Percentiles rank a stretch among this genome's conserved stretches.
Conservation (phyloP, 176 grass and related monocot genomes). For the Juncus inflexus region DNA sequence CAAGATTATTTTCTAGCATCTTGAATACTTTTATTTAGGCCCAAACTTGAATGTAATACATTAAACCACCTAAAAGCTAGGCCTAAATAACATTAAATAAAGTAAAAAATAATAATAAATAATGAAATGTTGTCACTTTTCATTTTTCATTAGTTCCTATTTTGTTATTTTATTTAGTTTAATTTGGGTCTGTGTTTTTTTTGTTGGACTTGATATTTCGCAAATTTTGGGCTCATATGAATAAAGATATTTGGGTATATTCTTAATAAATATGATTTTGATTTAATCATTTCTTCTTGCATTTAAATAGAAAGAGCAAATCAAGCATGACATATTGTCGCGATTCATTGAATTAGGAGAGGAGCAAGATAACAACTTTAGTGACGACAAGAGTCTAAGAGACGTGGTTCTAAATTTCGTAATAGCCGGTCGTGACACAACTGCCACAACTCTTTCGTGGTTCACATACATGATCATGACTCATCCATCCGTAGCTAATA, state of each 20-base stretch:
- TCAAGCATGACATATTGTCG: conserved; percentile 92
- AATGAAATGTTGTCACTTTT: no score
- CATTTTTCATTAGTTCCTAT: no score
- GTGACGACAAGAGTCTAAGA: conserved; percentile 78
- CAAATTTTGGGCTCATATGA: no score
- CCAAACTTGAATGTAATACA: no score
- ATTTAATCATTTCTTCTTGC: conserved; percentile 1
- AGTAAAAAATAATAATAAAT: no score
- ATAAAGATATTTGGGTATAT: not conserved
- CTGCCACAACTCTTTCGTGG: conserved; percentile 89
- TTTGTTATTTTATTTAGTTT: no score
- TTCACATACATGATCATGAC: conserved; percentile 85
- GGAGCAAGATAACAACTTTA: conserved; percentile 32
- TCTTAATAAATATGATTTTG: not conserved
- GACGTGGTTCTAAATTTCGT: conserved; percentile 95
- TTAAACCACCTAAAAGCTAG: no score
- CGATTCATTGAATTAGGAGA: conserved; percentile 91
- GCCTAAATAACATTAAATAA: no score
- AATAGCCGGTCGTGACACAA: conserved; percentile 85
- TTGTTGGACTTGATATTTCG: no score
- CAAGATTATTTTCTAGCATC: not conserved
- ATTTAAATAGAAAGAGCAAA: conserved; percentile 32
- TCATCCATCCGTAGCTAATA: conserved; percentile 55
- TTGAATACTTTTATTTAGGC: not conserved
- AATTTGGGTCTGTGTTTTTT: no score